These are phyloP conservation scores for Alternaria sp. DNA, from an alignment of 2,329 filamentous ascomycete species.

Conservation along the genomic window DNA sequence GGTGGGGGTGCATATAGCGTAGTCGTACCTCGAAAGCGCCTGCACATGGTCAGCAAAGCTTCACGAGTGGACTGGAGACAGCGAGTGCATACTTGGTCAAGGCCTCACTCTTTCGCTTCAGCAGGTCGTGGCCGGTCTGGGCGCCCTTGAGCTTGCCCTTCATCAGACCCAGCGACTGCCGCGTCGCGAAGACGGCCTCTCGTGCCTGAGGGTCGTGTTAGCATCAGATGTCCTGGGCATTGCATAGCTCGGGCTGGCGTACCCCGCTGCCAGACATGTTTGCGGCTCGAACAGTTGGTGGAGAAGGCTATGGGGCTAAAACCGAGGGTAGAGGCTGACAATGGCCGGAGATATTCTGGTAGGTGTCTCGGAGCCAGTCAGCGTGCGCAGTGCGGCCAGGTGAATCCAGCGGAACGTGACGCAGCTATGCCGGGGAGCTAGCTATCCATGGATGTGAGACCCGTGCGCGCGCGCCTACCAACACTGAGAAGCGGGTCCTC, in stretches of 20 bases:
- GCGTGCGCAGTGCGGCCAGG: conserved; percentile 7
- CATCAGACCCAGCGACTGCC: conserved; percentile 96
- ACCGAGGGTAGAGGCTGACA: conserved; percentile 5
- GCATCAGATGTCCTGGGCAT: conserved; percentile 23
- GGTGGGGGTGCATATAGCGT: conserved; percentile 12
- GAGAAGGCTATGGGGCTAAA: neutral
- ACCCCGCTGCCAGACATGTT: conserved; percentile 64
- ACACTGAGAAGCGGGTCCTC: conserved; percentile 15
- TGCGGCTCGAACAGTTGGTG: conserved; percentile 18
- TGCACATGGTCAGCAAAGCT: conserved; percentile 48
- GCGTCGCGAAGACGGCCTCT: conserved; percentile 96
- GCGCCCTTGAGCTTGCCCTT: conserved; percentile 93
- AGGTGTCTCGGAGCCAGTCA: conserved; percentile 8
- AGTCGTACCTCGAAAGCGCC: conserved; percentile 82
- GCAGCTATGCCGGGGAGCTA: conserved; percentile 25
- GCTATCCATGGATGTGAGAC: too few relatives aligned
- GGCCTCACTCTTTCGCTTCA: conserved; percentile 98
- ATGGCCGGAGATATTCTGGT: neutral
- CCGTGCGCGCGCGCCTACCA: conserved; percentile 22
- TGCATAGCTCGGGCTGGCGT: conserved; percentile 31
- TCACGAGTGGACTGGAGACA: conserved; percentile 1
- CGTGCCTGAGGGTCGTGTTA: conserved; percentile 69
- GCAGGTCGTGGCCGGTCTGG: conserved; percentile 81
- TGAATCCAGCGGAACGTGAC: conserved; percentile 21
- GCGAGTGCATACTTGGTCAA: conserved; percentile 79